Conservation (phyloP, 371 early-diverging fungal species). For the Mortierella sp. region DNA sequence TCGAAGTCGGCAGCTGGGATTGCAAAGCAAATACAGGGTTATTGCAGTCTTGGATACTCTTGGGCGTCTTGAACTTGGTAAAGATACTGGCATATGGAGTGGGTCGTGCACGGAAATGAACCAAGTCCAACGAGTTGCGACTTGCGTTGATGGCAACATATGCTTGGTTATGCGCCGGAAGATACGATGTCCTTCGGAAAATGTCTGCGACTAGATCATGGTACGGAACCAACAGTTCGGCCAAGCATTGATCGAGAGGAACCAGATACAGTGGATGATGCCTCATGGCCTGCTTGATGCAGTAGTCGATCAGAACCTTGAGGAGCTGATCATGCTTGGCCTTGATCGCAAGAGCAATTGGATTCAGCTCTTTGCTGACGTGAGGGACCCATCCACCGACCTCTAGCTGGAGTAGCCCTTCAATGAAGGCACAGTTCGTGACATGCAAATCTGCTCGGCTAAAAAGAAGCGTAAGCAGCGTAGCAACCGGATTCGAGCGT, state of each 20-base stretch:
- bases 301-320: slow-evolving; percentile 39
- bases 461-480: slow-evolving; percentile 30
- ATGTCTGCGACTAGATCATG: slow-evolving; percentile 31
- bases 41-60: slow-evolving; percentile 34
- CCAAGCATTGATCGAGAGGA: slow-evolving; percentile 39
- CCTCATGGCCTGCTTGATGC: slow-evolving; percentile 38
- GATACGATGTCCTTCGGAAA: slow-evolving; percentile 44
- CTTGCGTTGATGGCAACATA: slow-evolving; percentile 39
- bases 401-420: slow-evolving; percentile 16
- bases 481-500: slow-evolving; percentile 16
- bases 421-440: slow-evolving; percentile 29
- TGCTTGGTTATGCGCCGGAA: slow-evolving; percentile 42
- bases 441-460: slow-evolving; percentile 12
- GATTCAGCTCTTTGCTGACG: slow-evolving; percentile 27
- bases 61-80: slow-evolving; percentile 13
- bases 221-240: slow-evolving; percentile 34
- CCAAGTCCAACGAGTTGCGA: slow-evolving; percentile 8
- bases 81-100: slow-evolving; percentile 1
- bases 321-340: slow-evolving; percentile 24
- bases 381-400: slow-evolving; percentile 49
- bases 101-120: background rate
- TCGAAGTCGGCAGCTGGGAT: slow-evolving; percentile 23
- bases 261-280: slow-evolving; percentile 47
- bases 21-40: slow-evolving; percentile 39
- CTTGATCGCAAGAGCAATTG: slow-evolving; percentile 40